phyloP scores from a whole-genome alignment of 2,329 filamentous ascomycete genomes.

The Onygenales sp. region DNA sequence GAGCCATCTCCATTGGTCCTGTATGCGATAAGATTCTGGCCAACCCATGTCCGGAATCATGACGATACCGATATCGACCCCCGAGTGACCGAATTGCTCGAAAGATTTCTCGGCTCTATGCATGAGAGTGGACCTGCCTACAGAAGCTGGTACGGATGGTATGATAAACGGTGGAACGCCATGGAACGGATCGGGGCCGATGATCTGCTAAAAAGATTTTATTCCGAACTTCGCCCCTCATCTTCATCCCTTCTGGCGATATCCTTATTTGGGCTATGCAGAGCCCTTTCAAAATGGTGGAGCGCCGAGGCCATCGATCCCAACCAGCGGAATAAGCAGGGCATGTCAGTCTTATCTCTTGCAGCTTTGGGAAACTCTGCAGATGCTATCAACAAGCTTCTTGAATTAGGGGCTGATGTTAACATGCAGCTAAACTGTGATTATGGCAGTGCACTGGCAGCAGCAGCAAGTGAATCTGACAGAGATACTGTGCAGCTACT shows the following conservation, averaged over 20 bases:
- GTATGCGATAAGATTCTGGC: background rate
- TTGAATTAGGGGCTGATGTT: constrained; percentile 3
- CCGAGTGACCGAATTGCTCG: background rate
- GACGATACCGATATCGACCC: background rate
- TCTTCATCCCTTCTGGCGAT: background rate
- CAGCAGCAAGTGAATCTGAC: constrained; percentile 7
- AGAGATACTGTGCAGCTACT: constrained; percentile 3
- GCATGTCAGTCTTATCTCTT: background rate
- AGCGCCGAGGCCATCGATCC: background rate
- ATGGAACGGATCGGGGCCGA: too few relatives aligned
- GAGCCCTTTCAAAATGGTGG: background rate
- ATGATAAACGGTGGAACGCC: too few relatives aligned
- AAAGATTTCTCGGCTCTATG: background rate
- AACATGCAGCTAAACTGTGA: background rate
- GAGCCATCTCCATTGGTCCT: background rate
- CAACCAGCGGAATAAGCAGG: background rate
- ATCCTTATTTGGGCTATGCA: background rate
- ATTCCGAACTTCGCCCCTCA: background rate
- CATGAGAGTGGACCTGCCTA: background rate
- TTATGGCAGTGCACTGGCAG: constrained; percentile 9
- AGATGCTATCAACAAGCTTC: background rate
- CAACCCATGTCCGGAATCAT: background rate
- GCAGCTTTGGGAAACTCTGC: background rate
- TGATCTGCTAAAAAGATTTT: too few relatives aligned
- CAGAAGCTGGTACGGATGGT: background rate